Evolutionary conservation across 2,329 filamentous ascomycete genomes (phyloP).

Genomic region (Trichoderma oligosporum): DNA sequence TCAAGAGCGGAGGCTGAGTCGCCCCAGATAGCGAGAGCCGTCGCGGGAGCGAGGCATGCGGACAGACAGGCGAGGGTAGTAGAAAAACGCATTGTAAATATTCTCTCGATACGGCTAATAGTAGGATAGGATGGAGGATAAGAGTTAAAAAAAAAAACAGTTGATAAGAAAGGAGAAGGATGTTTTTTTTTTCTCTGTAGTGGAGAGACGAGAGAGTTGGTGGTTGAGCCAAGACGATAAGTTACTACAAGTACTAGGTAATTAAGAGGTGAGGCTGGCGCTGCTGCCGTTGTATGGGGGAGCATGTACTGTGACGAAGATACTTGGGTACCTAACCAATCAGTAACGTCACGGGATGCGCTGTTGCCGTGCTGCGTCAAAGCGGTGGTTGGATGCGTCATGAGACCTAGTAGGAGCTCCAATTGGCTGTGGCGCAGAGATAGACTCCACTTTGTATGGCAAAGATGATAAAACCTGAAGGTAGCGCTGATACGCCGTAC

Average conservation of each 20-base stretch:
- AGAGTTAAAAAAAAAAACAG: not conserved
- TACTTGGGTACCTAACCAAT: constrained; percentile 3
- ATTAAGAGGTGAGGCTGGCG: constrained; percentile 16
- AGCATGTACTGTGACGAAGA: constrained; percentile 14
- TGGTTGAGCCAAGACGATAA: not conserved
- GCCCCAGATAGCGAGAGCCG: constrained; percentile 42
- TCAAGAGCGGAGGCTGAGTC: constrained; percentile 35
- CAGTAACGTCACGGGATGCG: constrained; percentile 18
- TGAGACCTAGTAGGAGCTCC: not conserved
- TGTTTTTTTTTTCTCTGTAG: not conserved
- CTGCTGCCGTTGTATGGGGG: not conserved
- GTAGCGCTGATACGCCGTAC: constrained; percentile 9
- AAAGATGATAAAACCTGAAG: constrained; percentile 2
- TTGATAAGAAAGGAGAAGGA: not conserved
- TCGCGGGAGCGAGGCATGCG: constrained; percentile 42
- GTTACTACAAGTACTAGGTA: not conserved
- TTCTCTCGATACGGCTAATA: not conserved
- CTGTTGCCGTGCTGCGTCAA: constrained; percentile 9
- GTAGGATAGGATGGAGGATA: not conserved
- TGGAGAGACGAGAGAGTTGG: not conserved
- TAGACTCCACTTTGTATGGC: not conserved
- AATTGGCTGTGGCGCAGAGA: not conserved
- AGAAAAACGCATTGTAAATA: constrained; percentile 35
- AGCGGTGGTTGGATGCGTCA: constrained; percentile 35
- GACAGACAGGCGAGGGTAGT: constrained; percentile 45